Evolutionary conservation across 1,284 basidiomycete genomes (phyloP).

Genomic region (Salmacisia buchloeana): DNA sequence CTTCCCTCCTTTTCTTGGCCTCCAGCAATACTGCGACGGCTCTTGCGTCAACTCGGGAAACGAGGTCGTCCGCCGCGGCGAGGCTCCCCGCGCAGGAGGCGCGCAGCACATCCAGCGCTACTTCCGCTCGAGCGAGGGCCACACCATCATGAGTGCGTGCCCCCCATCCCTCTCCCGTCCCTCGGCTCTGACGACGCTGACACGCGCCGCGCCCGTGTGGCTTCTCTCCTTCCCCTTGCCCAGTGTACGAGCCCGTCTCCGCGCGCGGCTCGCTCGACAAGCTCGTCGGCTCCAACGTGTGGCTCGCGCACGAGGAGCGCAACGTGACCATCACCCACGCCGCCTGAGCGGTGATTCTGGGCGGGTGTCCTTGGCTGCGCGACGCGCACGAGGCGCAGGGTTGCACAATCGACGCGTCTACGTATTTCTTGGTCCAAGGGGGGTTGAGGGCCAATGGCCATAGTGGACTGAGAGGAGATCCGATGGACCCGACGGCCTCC

Average conservation of each 20-base stretch:
- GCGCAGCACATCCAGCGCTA: constrained; percentile 14
- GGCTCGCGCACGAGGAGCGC: constrained; percentile 27
- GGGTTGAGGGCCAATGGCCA: too few relatives aligned
- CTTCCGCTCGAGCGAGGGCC: constrained; percentile 26
- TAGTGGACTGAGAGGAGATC: too few relatives aligned
- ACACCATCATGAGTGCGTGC: constrained; percentile 25
- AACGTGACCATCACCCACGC: constrained; percentile 26
- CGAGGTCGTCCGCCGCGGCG: constrained; percentile 18
- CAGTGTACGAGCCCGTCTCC: constrained; percentile 27
- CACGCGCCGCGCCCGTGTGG: not conserved
- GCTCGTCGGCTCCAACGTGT: constrained; percentile 24
- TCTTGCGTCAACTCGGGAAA: constrained; percentile 30
- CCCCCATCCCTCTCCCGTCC: not conserved
- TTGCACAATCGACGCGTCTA: too few relatives aligned
- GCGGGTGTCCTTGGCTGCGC: too few relatives aligned
- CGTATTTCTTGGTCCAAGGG: too few relatives aligned
- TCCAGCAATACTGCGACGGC: constrained; percentile 21
- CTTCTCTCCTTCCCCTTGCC: not conserved
- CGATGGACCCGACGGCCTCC: too few relatives aligned
- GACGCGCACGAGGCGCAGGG: too few relatives aligned
- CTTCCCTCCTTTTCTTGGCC: not conserved
- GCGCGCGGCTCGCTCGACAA: constrained; percentile 25
- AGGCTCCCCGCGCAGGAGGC: constrained; percentile 8
- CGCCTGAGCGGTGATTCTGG: not conserved
- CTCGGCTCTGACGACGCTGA: not conserved